Base-by-base conservation (phyloP, 306 rosid species). In the Vigna radiata region DNA sequence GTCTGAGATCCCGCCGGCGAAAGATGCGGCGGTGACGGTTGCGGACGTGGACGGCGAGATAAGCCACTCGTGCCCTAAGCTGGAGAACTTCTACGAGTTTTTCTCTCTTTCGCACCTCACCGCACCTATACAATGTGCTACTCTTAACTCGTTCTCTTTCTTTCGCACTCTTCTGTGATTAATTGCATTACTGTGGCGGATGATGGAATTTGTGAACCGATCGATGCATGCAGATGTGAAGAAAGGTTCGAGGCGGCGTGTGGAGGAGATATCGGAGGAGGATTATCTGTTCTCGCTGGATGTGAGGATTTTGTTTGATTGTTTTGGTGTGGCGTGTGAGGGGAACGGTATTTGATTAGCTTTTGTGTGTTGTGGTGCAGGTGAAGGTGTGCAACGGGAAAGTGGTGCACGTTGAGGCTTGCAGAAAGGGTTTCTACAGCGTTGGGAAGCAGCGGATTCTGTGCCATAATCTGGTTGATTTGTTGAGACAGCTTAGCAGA, bases 341-440 rank as follows among this genome's bases (percentile, higher is more conserved):
- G 15, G 6, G n/a, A 63, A 31, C 14, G 55, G 8, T 48, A 49
- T 36, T 52, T 47, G 64, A 17, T 25, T 43, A 52, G 29, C 16
- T 63, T 4, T 25, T 3, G 31, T 47, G 47, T 47, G 41, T 19
- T 82, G 37, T 75, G 70, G 13, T 9, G 44, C 84, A 95, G 98
- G 97, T 86, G 81, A 95, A 95, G 85, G 89, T 95, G 64, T 92
- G 93, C 83, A 92, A 92, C 48, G 97, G 98, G 54, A 95, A 92
- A 90, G 83, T 92, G 81, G 87, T 88, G 73, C 96, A 87, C 3
- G 97, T 95, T 59, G 98, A 92, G 75, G 93, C 96, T 82, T 90
- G 97, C 88, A 84, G 90, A 66, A 92, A 90, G 75, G 98, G 98
- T 15, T 95, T 94, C 76, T 89, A 80, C 61, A 87, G 91, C 73